Base-by-base conservation (phyloP, 2,329 filamentous ascomycete genomes). In the Paradendryphiella salina region DNA sequence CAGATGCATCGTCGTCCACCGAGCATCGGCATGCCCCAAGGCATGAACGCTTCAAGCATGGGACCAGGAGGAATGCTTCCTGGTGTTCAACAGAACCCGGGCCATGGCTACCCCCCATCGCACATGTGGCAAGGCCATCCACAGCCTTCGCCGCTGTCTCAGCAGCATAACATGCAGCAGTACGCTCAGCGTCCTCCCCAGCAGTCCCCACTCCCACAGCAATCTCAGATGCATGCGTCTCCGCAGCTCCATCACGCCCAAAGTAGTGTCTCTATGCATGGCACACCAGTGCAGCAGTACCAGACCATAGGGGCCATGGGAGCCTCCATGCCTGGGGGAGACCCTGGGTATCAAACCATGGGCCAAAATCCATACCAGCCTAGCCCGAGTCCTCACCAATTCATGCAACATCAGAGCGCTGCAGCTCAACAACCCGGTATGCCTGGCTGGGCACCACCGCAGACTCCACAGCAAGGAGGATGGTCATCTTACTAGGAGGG, bases 1-100 rank as follows among this genome's bases (percentile, higher is more conserved):
- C 82, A 87, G 67, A 83, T 88, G 72, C 85, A 86, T 63, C 81
- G 82, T 59, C 82, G 86, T 62, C 83, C 87, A 58, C 85, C 87
- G 35, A 83, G 82, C 52, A 74, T 79, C 61, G 50, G 50, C 9
- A 52, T 52, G 50, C 50, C 45, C 29, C 50, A 43, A 15, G 45
- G 50, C 14, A 47, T 52, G 49, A 52, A 37, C 1, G 43, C 67
- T 1, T 37, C 61, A 1, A 69, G 65, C 48, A 76, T 79, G 69
- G 68, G 65, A 17, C 61, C 63, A 20, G 50, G 54, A 26, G 69
- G 67, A 45, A 76, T 78, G 68, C 67, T 69, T 34, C 65, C 70
- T 29, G 62, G 66, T 26, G 64, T 70, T 23, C 77, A 78, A 5
- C 48, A 51, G 54, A 76, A 73, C 18, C 72, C 73, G n/a, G 73